Evolutionary conservation across 2,329 filamentous ascomycete species (phyloP).

Genomic region (Emericellopsis cladophorae): DNA sequence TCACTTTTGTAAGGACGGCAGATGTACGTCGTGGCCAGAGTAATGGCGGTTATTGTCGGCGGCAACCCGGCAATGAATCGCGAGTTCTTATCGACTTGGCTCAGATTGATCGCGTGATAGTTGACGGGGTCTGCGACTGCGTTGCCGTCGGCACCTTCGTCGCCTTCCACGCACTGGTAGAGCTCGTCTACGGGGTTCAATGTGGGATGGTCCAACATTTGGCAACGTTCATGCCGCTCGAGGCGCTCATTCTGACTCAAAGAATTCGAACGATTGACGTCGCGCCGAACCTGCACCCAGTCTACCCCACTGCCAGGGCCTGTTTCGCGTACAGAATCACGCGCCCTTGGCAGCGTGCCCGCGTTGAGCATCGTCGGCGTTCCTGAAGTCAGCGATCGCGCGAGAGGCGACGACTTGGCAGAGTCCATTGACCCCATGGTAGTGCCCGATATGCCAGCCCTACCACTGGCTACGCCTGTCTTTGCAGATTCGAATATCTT

Average conservation of each 20-base stretch:
- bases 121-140: conserved; percentile 74
- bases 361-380: conserved; percentile 22
- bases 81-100: conserved; percentile 88
- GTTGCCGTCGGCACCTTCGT: conserved; percentile 76
- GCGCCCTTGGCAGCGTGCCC: conserved; percentile 21
- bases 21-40: conserved; percentile 79
- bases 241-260: conserved; percentile 77
- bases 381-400: conserved; percentile 25
- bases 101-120: conserved; percentile 67
- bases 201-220: conserved; percentile 86
- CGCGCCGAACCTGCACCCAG: conserved; percentile 95
- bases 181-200: conserved; percentile 85
- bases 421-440: conserved; percentile 27
- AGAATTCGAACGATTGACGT: conserved; percentile 91
- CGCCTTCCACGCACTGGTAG: conserved; percentile 72
- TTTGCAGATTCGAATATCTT: conserved; percentile 91
- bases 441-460: conserved; percentile 64
- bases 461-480: conserved; percentile 79
- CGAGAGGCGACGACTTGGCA: conserved; percentile 27
- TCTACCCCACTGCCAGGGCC: conserved; percentile 54
- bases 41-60: conserved; percentile 67
- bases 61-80: conserved; percentile 80
- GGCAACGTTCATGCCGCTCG: conserved; percentile 77
- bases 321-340: conserved; percentile 55
- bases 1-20: conserved; percentile 92